Evolutionary conservation across 306 rosid species (phyloP), one percentile per base, ranked within the genome.

Genomic region (Herpetospermum pedunculosum): DNA sequence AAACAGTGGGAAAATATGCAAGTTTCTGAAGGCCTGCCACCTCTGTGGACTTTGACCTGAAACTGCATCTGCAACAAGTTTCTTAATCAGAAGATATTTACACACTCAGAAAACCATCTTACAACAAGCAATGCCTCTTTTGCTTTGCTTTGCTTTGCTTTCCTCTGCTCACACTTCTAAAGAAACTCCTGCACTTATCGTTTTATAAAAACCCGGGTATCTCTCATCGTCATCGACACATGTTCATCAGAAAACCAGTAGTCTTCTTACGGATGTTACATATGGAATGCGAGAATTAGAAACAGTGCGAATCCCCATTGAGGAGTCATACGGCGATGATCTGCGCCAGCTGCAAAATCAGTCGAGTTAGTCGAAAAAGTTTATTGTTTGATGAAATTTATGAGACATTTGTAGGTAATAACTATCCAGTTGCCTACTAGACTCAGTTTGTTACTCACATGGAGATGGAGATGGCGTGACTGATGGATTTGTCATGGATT

Each of bases 21-120:
- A 58, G 78, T 81, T 81, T 82, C 79, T 86, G 78, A 77, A 80
- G 93, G 96, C 90, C 97, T 84, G 96, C 90, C 97, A 86, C 88
- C 79, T 65, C 74, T 68, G 85, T 84, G 89, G 88, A 86, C 96
- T 92, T 92, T 75, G 96, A 92, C 97, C 97, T 75, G 86, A 85
- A 84, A 81, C 85, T 57, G 84, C 92, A 82, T 81, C 68, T 55
- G 81, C 79, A 16, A 76, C 80, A 85, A 88, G 81, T 72, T 80
- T 79, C 85, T 86, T 81, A 81, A 91, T 85, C 77, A 81, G 81
- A 35, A 35, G 29, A 89, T 92, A 92, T 92, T 85, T 92, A 92
- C 96, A 89, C 77, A 59, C 89, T 49, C 75, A 77, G 70, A 79
- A 87, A 81, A 84, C 76, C 80, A 76, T 85, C 89, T 84, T 84